Evolutionary conservation across 805 yeast species (phyloP), one percentile per base, ranked within the genome.

Genomic region (Metschnikowia lunata): DNA sequence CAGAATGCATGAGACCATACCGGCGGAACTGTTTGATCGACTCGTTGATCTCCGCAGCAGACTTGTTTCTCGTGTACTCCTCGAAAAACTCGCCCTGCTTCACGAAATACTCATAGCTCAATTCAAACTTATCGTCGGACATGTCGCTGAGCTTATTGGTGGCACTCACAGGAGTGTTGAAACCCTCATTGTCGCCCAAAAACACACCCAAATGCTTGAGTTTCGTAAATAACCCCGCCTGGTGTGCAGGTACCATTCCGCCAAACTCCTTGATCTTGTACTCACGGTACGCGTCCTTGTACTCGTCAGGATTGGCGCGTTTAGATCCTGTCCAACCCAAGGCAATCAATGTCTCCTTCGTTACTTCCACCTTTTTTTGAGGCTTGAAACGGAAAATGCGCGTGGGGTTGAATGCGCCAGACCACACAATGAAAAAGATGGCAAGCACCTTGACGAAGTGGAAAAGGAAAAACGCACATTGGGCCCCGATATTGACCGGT

Each of bases 261-360:
- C 96, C 97, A 53, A 72, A 78, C 56, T 78, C 72, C 52, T 80
- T 76, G 60, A 85, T 78, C 57, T 76, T 75, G 54, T 66, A 67
- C 40, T 82, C 79, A 57, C 91, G 80, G 72, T 80, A 84, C 56
- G 67, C 73, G 49, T 81, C 84, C 57, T 78, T 78, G 74, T 83
- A 91, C 50, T 80, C 88, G 33, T 79, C 84, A 26, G 79, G 67
- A 15, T 83, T 75, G 11, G 84, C 84, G 54, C 82, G 82, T 63
- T 82, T 84, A 23, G 93, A 76, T 42, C 97, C 96, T n/a, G 97
- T 88, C 98, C 98, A 93, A 39, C 98, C 98, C 53, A 90, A 68
- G 4, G 66, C 64, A 30, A 80, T 53, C 55, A 90, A 74, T 46
- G 76, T 71, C 13, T 83, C 88, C 48, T 71, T 71, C 39, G 77